Conservation (phyloP, 805 yeast species). For the Saccharomycopsis vini region DNA sequence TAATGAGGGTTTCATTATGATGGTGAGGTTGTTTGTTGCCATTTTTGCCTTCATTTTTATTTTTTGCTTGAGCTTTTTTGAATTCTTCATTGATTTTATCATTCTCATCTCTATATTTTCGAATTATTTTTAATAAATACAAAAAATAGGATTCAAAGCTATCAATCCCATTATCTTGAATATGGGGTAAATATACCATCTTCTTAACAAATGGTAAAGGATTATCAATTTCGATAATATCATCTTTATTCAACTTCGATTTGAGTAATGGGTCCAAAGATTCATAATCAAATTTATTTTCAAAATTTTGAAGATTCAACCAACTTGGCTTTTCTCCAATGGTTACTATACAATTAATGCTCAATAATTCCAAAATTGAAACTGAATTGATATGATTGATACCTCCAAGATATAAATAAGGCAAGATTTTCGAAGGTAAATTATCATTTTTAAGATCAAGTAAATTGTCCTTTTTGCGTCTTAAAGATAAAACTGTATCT, state of each 20-base stretch:
- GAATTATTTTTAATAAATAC: conserved; percentile 14
- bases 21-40: too few species aligned
- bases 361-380: conserved; percentile 51
- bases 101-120: conserved; percentile 35
- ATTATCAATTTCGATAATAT: conserved; percentile 17
- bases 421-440: conserved; percentile 74
- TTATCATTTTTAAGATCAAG: conserved; percentile 42
- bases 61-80: conserved; percentile 21
- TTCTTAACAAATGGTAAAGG: conserved; percentile 19
- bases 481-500: conserved; percentile 28
- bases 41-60: background rate
- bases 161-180: conserved; percentile 91
- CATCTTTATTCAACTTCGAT: conserved; percentile 10
- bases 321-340: conserved; percentile 79
- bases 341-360: conserved; percentile 67
- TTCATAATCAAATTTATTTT: conserved; percentile 15
- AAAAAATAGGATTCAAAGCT: conserved; percentile 38
- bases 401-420: conserved; percentile 82
- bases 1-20: too few species aligned
- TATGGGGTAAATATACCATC: conserved; percentile 53
- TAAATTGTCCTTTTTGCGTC: conserved; percentile 24
- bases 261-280: conserved; percentile 2
- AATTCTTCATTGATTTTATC: conserved; percentile 36
- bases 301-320: conserved; percentile 30
- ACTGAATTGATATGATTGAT: conserved; percentile 72